Conservation (phyloP, 164 flowering plant species). For the Liquidambar formosana region DNA sequence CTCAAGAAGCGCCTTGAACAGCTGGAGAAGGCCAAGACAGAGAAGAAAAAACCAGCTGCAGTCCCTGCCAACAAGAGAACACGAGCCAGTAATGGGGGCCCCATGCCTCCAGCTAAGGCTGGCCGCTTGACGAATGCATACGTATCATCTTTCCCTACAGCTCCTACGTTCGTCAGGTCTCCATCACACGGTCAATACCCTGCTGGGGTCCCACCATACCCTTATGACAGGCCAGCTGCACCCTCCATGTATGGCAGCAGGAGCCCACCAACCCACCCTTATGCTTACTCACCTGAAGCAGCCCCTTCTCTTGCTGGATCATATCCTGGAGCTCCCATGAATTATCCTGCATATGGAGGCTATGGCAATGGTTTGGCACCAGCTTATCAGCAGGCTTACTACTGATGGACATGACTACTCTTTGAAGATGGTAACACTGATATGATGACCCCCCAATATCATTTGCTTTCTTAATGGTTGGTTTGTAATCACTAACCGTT, state of each 20-base stretch:
- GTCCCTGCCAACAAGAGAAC: constrained; percentile 91
- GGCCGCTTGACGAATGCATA: constrained; percentile 89
- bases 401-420: constrained; percentile 52
- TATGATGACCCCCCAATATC: constrained; percentile 32
- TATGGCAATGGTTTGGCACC: constrained; percentile 48
- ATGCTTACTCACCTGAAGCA: constrained; percentile 35
- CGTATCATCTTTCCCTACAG: constrained; percentile 85
- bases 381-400: constrained; percentile 69
- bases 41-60: constrained; percentile 76
- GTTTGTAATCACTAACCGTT: constrained; percentile 55
- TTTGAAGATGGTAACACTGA: constrained; percentile 46
- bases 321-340: constrained; percentile 54
- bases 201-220: constrained; percentile 48
- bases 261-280: constrained; percentile 39
- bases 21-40: constrained; percentile 79
- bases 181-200: constrained; percentile 67
- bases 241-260: constrained; percentile 67
- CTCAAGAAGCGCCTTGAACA: constrained; percentile 90
- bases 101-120: constrained; percentile 99
- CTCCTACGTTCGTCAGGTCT: constrained; percentile 65
- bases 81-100: constrained; percentile 81
- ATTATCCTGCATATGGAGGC: constrained; percentile 50
- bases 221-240: constrained; percentile 46
- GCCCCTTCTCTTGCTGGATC: constrained; percentile 38
- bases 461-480: constrained; percentile 29